Base-by-base conservation (phyloP, 2,329 filamentous ascomycete species). In the Lachnellula cervina region DNA sequence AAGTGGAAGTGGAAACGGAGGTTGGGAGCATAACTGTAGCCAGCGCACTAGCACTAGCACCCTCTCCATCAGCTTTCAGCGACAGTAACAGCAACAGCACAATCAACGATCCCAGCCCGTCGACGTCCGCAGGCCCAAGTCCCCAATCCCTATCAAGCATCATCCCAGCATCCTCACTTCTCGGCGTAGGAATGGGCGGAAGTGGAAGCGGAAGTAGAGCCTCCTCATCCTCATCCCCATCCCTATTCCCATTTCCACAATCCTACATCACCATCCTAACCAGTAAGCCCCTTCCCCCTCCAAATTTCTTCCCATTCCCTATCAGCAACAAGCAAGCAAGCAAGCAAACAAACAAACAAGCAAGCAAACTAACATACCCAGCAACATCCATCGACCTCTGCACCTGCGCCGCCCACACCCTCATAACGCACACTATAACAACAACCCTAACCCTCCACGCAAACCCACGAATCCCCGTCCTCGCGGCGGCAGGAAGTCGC, bases 361-460 rank as follows among this genome's bases (percentile, higher is more conserved):
- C 35, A 19, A 19, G 11, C 3, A 28, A 21, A 11, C 16, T 21
- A 8, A 38, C 9, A 16, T n/a, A 17, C 11, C 23, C n/a, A 52
- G 42, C 40, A n/a, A 52, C 40, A 45, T 52, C 45, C 25, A 35
- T 52, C 28, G 50, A 52, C 28, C n/a, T 52, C 28, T 52, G 50
- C 14, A 28, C 25, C 40, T 52, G 50, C 19, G n/a, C 38, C 16
- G 50, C 25, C 4, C 8, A 19, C 21, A 52, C 37, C 50, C 42
- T 46, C 13, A 19, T n/a, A 2, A 21, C 21, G 0, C 19, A 35
- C 16, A 52, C 42, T 8, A 16, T 52, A 21, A 32, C 28, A 2
- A 17, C 25, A 1, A 52, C 50, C 23, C 42, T 43, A 1, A 45
- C 50, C 6, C 25, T 45, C 35, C 14, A 16, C 40, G 13, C 32